Evolutionary conservation across 2,329 filamentous ascomycete species (phyloP), one percentile per base, ranked within the genome.

Genomic region (Scedosporium aurantiacum): DNA sequence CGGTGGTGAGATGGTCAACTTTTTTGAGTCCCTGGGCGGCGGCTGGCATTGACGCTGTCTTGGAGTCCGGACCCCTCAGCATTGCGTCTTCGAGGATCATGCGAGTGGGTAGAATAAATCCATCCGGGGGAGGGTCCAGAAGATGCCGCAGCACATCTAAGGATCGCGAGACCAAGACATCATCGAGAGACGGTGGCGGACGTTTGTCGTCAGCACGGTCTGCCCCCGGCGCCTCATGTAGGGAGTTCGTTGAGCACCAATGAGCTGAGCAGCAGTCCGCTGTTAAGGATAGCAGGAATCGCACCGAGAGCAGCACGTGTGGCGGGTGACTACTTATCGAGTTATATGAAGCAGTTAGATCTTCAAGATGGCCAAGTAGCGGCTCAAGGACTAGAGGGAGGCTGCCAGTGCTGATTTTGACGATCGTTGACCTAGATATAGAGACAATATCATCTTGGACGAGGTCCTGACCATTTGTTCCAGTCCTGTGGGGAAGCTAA

Each of bases 191-290:
- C 32, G 75, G 71, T 14, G 76, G 77, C 3, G 57, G 25, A 14
- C 5, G 64, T 28, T 56, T 37, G 25, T 63, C 63, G 21, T 66
- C 64, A 21, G 57, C 37, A 66, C 68, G 63, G 45, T 62, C 62
- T 18, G 32, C 56, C 27, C 6, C 23, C n/a, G 14, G 63, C 28
- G 62, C 60, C 7, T 63, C 58, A 27, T 62, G 61, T 4, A 68
- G 65, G 37, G 63, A 67, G 61, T 76, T 73, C 52, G 79, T 68
- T 45, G 74, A 72, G 28, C 78, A 73, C 84, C 84, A 87, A 68
- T 85, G 79, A 60, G 80, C 79, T 58, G 79, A 78, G 66, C 84
- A 88, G 68, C 85, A 88, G 67, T 88, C 84, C 68, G 84, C 82
- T 41, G 85, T 77, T 50, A 88, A 74, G 57, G 81, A 78, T 58